These are phyloP conservation scores for Heteromeles arbutifolia DNA, from an alignment of 306 rosid genomes.

Conservation along the genomic window DNA sequence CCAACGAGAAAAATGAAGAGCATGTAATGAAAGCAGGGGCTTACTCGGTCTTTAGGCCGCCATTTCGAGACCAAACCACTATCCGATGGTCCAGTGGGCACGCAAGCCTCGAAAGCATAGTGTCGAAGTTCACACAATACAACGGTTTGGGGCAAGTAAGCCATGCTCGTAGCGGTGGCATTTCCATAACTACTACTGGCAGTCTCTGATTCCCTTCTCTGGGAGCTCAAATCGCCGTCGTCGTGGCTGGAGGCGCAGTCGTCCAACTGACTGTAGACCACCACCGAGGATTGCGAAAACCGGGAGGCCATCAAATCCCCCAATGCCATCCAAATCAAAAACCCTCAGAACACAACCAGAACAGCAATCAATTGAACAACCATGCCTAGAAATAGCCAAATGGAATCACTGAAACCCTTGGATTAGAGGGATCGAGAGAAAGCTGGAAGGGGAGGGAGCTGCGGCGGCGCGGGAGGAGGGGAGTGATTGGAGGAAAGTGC, in stretches of 20 bases:
- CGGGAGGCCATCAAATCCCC: slow-evolving; percentile 93
- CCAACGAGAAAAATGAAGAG: not conserved
- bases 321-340: slow-evolving; percentile 97
- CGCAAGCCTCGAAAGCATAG: slow-evolving; percentile 69
- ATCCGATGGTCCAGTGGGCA: slow-evolving; percentile 67
- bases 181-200: slow-evolving; percentile 50
- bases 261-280: slow-evolving; percentile 54
- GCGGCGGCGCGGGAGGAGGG: not conserved
- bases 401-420: not conserved
- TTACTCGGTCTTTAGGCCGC: slow-evolving; percentile 90
- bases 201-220: slow-evolving; percentile 58
- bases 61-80: slow-evolving; percentile 89
- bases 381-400: slow-evolving; percentile 8
- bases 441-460: not conserved
- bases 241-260: slow-evolving; percentile 39
- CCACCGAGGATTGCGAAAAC: slow-evolving; percentile 76
- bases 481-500: not conserved
- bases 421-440: slow-evolving; percentile 9
- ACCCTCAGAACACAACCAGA: slow-evolving; percentile 10
- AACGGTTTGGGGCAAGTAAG: slow-evolving; percentile 69
- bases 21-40: slow-evolving; percentile 1
- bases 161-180: slow-evolving; percentile 56
- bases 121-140: slow-evolving; percentile 80
- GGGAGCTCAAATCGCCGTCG: slow-evolving; percentile 31
- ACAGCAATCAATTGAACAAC: slow-evolving; percentile 33